phyloP scores from a whole-genome alignment of 1,284 basidiomycete genomes.

The Bjerkandera adusta region DNA sequence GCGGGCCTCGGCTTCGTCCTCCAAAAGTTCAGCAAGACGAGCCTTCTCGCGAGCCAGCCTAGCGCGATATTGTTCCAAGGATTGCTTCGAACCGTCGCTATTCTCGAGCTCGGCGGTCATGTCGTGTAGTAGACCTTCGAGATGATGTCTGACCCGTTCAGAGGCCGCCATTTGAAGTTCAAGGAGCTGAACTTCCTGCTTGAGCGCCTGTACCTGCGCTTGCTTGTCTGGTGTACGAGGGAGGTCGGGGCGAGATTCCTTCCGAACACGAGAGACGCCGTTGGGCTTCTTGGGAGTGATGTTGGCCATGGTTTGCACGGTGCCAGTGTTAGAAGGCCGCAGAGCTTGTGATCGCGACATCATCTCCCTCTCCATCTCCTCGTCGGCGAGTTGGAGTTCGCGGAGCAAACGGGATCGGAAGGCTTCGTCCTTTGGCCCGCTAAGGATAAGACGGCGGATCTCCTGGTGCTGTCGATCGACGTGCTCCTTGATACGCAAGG shows the following conservation, averaged over 20 bases:
- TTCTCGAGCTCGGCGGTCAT: conserved; percentile 64
- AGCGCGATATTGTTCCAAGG: conserved; percentile 54
- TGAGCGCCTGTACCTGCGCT: conserved; percentile 46
- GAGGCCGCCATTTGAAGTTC: conserved; percentile 70
- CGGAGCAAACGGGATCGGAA: conserved; percentile 67
- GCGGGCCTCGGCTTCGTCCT: conserved; percentile 67
- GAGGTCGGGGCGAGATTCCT: conserved; percentile 35
- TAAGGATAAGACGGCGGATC: conserved; percentile 62
- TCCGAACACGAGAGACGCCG: conserved; percentile 33
- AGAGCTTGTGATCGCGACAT: conserved; percentile 28
- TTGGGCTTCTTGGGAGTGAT: conserved; percentile 47
- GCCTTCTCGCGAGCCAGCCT: conserved; percentile 60
- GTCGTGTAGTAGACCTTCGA: conserved; percentile 61
- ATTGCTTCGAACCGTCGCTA: conserved; percentile 65
- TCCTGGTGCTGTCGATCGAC: conserved; percentile 71
- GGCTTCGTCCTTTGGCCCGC: conserved; percentile 54
- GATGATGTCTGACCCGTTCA: conserved; percentile 63
- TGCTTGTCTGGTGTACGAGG: conserved; percentile 47
- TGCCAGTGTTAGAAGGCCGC: conserved; percentile 23
- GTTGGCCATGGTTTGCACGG: conserved; percentile 37
- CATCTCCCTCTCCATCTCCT: conserved; percentile 60
- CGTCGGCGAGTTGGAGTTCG: conserved; percentile 66
- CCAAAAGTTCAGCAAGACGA: conserved; percentile 51
- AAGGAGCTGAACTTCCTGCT: conserved; percentile 66
- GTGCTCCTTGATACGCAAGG: conserved; percentile 56